Evolutionary conservation across 164 flowering plant genomes (phyloP).

Genomic region (Houttuynia cordata): DNA sequence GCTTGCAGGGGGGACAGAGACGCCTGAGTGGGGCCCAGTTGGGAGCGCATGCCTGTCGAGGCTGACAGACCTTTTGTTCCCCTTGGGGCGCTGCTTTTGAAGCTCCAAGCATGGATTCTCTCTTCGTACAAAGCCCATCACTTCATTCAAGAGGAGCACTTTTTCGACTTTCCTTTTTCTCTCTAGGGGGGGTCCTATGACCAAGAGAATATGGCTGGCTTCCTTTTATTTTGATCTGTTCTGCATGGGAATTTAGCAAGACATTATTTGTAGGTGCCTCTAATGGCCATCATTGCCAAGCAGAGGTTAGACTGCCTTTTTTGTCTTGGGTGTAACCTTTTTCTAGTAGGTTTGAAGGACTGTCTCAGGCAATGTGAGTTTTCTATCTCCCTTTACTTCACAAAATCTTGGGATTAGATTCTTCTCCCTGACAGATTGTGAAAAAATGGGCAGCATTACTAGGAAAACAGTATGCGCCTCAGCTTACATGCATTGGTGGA

Average conservation of each 20-base stretch:
- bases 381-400: constrained; percentile 8
- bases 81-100: constrained; percentile 35
- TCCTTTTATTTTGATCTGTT: constrained; percentile 4
- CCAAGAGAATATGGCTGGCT: constrained; percentile 6
- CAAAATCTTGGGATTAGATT: constrained; percentile 4
- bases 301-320: not conserved
- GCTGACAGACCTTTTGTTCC: constrained; percentile 22
- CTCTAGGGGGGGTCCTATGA: constrained; percentile 7
- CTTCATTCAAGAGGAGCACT: constrained; percentile 30
- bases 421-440: not conserved
- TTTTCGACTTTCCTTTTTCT: constrained; percentile 21
- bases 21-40: constrained; percentile 9
- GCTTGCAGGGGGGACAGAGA: not conserved
- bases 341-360: constrained; percentile 26
- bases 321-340: constrained; percentile 2
- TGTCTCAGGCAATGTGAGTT: constrained; percentile 6
- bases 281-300: constrained; percentile 3
- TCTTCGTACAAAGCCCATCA: constrained; percentile 36
- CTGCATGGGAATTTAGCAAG: constrained; percentile 30
- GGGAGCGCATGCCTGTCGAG: constrained; percentile 28
- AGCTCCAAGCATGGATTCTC: constrained; percentile 47
- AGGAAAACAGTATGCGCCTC: too few species aligned
- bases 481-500: too few species aligned
- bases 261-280: constrained; percentile 3
- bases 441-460: not conserved